Evolutionary conservation across 2,329 filamentous ascomycete genomes (phyloP), one percentile per base, ranked within the genome.

Genomic region (Cercospora sojina): DNA sequence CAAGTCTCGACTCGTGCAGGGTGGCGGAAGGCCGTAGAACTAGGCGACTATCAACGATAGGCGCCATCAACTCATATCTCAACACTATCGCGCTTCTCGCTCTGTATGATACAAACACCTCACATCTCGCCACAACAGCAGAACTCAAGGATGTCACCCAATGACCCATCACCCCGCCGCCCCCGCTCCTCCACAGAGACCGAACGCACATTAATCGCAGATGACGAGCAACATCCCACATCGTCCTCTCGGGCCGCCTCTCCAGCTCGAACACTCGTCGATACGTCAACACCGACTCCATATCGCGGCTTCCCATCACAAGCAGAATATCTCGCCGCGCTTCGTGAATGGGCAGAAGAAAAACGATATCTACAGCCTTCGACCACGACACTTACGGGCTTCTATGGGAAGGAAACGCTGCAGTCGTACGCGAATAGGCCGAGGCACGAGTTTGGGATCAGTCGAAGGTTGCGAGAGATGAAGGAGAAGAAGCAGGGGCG

Each of bases 251-350:
- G 62, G 27, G 55, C 62, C 18, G 29, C 41, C 12, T 59, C 62
- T 3, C 62, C 62, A 35, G 31, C 62, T 23, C 35, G 53, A 31
- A 59, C 62, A 18, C 53, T 59, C 6, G 43, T 59, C 25, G 53
- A 64, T 9, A 29, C 38, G 18, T 55, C 63, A 49, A 32, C 32
- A 6, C 51, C 62, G n/a, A 41, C 64, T 38, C 65, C 71, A 23
- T 76, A 76, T 58, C 66, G 69, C 27, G 74, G 75, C 20, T 77
- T 75, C 51, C 69, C 74, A 3, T 73, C 69, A 6, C 68, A 74
- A 67, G 70, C 67, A 29, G 68, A 71, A 43, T 76, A 77, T 29
- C 70, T 76, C 6, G 67, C 67, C 3, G 74, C 74, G 1, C 64
- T 77, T 18, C 64, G 70, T 8, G 72, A 70, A 25, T 77, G 74